Evolutionary conservation across 225 moss, liverwort and hornwort genomes (phyloP), one percentile per base, ranked within the genome.

Genomic region (Marchantia paleacea): DNA sequence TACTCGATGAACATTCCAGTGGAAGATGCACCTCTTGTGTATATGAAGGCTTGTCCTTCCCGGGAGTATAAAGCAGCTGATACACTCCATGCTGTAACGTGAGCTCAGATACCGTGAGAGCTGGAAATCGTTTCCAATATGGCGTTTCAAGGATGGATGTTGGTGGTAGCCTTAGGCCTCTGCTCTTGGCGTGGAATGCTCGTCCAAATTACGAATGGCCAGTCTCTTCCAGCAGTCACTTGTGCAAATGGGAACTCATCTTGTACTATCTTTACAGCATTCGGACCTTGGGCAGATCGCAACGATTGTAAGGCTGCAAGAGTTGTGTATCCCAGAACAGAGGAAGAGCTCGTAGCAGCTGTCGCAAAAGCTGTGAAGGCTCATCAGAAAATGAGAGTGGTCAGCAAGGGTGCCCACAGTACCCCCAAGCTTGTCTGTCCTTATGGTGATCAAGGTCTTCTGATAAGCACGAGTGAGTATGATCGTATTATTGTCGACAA

Each of bases 401-500:
- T 80, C 14, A 90, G 90, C 15, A 20, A 5, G 2, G 87, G 77
- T 25, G 61, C 81, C 18, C 87, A 89, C 83, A 87, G 81, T 73
- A 7, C 79, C 88, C 89, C 52, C 70, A 84, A 8, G 79, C 86
- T 0, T 89, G 89, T 82, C 90, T 90, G 89, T 82, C 90, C 92
- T 8, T 81, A 87, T 10, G 79, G 82, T 14, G 28, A 58, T 7
- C 30, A 64, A 7, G 80, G 80, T 13, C 28, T 72, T 24, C 24
- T 50, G 24, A 80, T 80, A 26, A 91, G 92, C 86, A 86, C 91
- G 9, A 51, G 26, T 18, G 53, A 85, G 8, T 85, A 86, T 55
- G 49, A 61, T 3, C 13, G 50, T 8, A 31, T 91, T 3, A 10
- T 8, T 28, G 58, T 89, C 18, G 74, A 92, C 53, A 24, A 50